Percentiles rank a stretch among this genome's conserved stretches.
phyloP scores from a whole-genome alignment of 1,284 basidiomycete species.

The Fomitopsis schrenkii region DNA sequence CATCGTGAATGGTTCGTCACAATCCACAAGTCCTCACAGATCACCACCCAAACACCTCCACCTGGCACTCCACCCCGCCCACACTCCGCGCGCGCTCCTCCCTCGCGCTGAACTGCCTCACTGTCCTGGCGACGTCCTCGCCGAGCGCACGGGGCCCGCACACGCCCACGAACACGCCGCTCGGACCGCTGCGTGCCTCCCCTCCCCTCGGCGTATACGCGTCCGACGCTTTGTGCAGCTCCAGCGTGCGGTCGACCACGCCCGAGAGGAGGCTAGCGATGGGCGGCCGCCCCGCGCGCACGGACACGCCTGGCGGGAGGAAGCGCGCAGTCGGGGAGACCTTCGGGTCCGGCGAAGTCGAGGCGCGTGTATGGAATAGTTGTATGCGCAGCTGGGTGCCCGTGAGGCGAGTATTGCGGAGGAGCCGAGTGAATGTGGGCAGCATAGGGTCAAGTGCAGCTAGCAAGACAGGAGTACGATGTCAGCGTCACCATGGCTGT shows the following conservation, averaged over 20 bases:
- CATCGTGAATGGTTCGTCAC: not conserved
- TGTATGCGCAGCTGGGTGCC: slow-evolving; percentile 41
- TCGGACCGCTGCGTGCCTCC: not conserved
- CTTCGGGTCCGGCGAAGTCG: not conserved
- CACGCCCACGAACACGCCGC: not conserved
- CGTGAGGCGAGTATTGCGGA: slow-evolving; percentile 38
- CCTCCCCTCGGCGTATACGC: not conserved
- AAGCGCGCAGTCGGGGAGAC: not conserved
- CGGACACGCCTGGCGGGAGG: not conserved
- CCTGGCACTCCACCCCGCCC: not conserved
- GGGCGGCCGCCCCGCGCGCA: not conserved
- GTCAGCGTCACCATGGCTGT: not conserved
- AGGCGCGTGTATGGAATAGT: slow-evolving; percentile 57
- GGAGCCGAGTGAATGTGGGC: slow-evolving; percentile 47
- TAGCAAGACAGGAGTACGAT: not conserved
- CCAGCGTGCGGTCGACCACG: not conserved
- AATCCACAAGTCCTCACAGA: not conserved
- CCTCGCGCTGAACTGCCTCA: not conserved
- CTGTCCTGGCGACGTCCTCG: not conserved
- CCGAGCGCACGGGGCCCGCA: not conserved
- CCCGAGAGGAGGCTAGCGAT: not conserved
- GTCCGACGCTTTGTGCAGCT: not conserved
- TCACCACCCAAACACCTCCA: slow-evolving; percentile 2
- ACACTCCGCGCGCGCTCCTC: not conserved
- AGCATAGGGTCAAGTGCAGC: slow-evolving; percentile 51